phyloP scores from a whole-genome alignment of 2,329 filamentous ascomycete species.

The Pseudocercospora fijiensis region DNA sequence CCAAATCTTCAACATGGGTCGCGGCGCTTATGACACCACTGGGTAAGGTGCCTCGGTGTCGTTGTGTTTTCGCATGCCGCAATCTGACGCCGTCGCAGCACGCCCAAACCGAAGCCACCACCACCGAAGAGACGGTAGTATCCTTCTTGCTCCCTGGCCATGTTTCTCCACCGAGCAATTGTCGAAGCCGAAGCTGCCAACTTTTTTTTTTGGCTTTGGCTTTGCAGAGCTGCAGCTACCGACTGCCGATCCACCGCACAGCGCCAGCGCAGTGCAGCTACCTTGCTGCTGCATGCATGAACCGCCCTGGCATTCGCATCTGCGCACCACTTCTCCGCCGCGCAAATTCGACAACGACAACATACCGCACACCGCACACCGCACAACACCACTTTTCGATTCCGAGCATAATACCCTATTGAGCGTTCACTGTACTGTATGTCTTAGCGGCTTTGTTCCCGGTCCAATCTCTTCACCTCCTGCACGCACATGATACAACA shows the following conservation, averaged over 20 bases:
- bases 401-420: conserved; percentile 27
- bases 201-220: conserved; percentile 9
- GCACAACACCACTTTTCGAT: conserved; percentile 9
- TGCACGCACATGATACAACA: conserved; percentile 1
- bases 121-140: conserved; percentile 33
- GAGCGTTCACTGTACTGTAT: conserved; percentile 26
- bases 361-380: conserved; percentile 6
- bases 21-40: conserved; percentile 52
- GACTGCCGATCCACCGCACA: conserved; percentile 12
- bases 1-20: conserved; percentile 47
- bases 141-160: background rate
- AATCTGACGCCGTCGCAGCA: conserved; percentile 27
- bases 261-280: conserved; percentile 14
- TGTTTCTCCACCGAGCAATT: background rate
- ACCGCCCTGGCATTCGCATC: conserved; percentile 4
- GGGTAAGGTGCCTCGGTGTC: conserved; percentile 31
- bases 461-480: conserved; percentile 11
- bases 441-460: conserved; percentile 13
- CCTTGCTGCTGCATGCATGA: conserved; percentile 9
- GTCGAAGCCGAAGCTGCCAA: conserved; percentile 12
- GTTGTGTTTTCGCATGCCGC: background rate
- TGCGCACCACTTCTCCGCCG: conserved; percentile 14
- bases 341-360: conserved; percentile 4
- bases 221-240: conserved; percentile 15
- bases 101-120: conserved; percentile 47